A percentile compares a stretch with the other conserved stretches of the same genome.
These are phyloP conservation scores for Castanea crenata DNA, from an alignment of 306 rosid genomes.

Conservation along the genomic window DNA sequence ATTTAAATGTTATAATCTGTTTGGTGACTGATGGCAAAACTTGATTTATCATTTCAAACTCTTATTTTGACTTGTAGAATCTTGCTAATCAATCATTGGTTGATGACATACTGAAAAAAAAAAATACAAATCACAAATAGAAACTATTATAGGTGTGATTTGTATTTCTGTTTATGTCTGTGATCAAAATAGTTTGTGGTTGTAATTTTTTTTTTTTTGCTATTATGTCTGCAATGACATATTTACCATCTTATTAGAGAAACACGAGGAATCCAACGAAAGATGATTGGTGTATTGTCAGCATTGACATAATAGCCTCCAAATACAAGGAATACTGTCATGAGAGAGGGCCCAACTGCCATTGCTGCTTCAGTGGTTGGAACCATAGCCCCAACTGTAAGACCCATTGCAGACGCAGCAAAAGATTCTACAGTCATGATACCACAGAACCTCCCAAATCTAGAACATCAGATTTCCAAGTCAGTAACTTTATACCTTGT, in stretches of 20 bases:
- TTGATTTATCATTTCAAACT: too few species aligned
- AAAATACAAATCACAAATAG: too few species aligned
- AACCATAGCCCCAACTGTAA: conserved; percentile 95
- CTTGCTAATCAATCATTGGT: too few species aligned
- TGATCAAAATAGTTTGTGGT: too few species aligned
- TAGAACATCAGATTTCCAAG: conserved; percentile 32
- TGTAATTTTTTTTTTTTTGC: too few species aligned
- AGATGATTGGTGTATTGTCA: conserved; percentile 84
- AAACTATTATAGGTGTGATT: too few species aligned
- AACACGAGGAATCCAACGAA: conserved; percentile 89
- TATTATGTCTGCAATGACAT: not conserved
- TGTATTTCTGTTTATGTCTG: too few species aligned
- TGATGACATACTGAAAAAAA: too few species aligned
- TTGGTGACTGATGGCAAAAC: too few species aligned
- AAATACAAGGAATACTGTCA: conserved; percentile 90
- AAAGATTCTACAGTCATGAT: conserved; percentile 80
- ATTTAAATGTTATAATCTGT: too few species aligned
- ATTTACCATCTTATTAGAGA: conserved; percentile 90
- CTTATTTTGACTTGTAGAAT: too few species aligned
- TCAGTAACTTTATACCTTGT: conserved; percentile 16
- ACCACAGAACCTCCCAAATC: conserved; percentile 92
- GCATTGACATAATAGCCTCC: conserved; percentile 93
- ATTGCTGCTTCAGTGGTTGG: conserved; percentile 93
- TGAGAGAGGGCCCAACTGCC: conserved; percentile 93
- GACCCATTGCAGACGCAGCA: conserved; percentile 98